Evolutionary conservation across 208 protist genomes (phyloP).

Genomic region (Wallacemonas rigidus): DNA sequence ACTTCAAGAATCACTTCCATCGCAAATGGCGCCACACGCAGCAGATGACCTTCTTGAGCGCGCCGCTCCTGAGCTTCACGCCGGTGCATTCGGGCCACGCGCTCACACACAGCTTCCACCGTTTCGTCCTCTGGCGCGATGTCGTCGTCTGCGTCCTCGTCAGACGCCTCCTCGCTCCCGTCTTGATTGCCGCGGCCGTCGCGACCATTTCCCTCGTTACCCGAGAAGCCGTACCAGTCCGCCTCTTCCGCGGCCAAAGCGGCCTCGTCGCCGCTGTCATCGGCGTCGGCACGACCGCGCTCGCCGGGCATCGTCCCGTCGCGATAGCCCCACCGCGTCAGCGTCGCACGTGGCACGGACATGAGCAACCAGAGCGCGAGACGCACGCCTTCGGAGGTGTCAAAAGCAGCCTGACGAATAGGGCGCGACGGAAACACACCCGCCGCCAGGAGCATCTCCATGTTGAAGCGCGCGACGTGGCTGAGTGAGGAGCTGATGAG

Average conservation of each 20-base stretch:
- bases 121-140: constrained; percentile 1
- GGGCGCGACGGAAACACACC: constrained; percentile 48
- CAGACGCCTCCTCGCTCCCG: no score
- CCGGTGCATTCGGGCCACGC: neutral
- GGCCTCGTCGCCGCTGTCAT: neutral
- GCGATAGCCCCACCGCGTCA: constrained; percentile 47
- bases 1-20: constrained; percentile 61
- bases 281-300: neutral
- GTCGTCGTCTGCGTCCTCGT: constrained; percentile 21
- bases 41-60: constrained; percentile 19
- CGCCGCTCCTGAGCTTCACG: neutral
- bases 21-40: constrained; percentile 51
- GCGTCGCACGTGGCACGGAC: constrained; percentile 35
- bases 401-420: constrained; percentile 29
- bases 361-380: constrained; percentile 72
- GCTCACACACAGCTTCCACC: neutral
- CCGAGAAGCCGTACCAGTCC: neutral
- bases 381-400: constrained; percentile 39
- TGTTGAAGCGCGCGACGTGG: constrained; percentile 28
- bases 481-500: constrained; percentile 30
- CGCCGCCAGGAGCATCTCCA: constrained; percentile 56
- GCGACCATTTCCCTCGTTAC: neutral
- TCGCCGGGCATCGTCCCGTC: neutral
- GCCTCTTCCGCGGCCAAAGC: neutral
- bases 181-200: constrained; percentile 21